phyloP scores from a whole-genome alignment of 805 yeast species.

The Scheffersomyces amazonensis region DNA sequence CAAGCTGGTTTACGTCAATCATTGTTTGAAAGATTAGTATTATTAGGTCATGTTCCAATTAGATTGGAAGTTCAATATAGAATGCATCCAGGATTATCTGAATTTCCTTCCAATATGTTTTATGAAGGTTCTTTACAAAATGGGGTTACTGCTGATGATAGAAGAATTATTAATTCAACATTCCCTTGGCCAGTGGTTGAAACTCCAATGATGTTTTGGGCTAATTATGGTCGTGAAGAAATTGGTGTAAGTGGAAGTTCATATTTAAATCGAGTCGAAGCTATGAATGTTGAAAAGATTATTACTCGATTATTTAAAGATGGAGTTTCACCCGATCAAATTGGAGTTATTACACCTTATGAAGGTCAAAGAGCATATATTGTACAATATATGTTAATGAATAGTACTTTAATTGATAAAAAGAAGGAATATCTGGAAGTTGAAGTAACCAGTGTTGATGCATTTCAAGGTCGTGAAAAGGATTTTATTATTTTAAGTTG shows the following conservation, averaged over 20 bases:
- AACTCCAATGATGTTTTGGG: conserved; percentile 96
- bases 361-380: conserved; percentile 90
- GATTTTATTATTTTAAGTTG: conserved; percentile 42
- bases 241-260: conserved; percentile 79
- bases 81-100: conserved; percentile 87
- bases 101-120: conserved; percentile 86
- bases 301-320: conserved; percentile 70
- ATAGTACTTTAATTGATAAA: conserved; percentile 55
- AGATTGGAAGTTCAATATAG: conserved; percentile 90
- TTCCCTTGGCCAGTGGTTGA: conserved; percentile 92
- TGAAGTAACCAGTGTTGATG: conserved; percentile 68
- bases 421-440: conserved; percentile 64
- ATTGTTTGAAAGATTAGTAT: conserved; percentile 78
- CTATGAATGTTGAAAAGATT: conserved; percentile 80
- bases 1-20: conserved; percentile 87
- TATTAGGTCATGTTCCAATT: conserved; percentile 80
- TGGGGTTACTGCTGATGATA: conserved; percentile 79
- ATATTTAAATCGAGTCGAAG: conserved; percentile 82
- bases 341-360: conserved; percentile 92
- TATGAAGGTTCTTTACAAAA: conserved; percentile 91
- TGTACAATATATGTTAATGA: conserved; percentile 71
- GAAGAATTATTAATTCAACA: conserved; percentile 49
- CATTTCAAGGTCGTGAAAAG: conserved; percentile 44
- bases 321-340: conserved; percentile 76
- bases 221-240: conserved; percentile 85